Conservation (phyloP, 2,329 filamentous ascomycete genomes). For the Trichophyton verrucosum region DNA sequence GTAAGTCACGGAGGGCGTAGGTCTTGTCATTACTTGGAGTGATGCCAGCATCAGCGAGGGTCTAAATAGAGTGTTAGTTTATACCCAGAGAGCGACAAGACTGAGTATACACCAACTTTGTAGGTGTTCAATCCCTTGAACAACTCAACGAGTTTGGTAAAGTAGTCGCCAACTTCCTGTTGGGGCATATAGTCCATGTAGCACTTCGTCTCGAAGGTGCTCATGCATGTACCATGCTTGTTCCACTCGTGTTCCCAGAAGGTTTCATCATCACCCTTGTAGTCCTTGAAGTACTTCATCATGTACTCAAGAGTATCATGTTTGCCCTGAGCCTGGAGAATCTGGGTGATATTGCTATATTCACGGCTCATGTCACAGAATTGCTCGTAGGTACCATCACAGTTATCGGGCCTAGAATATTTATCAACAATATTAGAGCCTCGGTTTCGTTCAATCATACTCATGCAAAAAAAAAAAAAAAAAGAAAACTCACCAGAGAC, state of each 20-base stretch:
- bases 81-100: neutral
- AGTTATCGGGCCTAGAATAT: slow-evolving; percentile 36
- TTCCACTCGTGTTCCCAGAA: slow-evolving; percentile 62
- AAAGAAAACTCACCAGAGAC: slow-evolving; percentile 35
- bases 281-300: slow-evolving; percentile 49
- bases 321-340: slow-evolving; percentile 40
- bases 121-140: slow-evolving; percentile 47
- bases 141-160: slow-evolving; percentile 42
- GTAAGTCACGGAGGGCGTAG: slow-evolving; percentile 41
- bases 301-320: slow-evolving; percentile 44
- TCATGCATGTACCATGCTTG: slow-evolving; percentile 62
- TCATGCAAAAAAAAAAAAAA: slow-evolving; percentile 4
- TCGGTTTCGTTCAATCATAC: neutral
- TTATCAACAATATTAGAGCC: neutral
- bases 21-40: slow-evolving; percentile 38
- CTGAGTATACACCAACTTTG: slow-evolving; percentile 22
- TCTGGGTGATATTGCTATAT: slow-evolving; percentile 46
- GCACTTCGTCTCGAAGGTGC: slow-evolving; percentile 53
- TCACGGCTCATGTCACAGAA: slow-evolving; percentile 44
- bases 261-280: slow-evolving; percentile 41
- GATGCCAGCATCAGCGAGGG: slow-evolving; percentile 43
- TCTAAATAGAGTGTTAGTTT: slow-evolving; percentile 1
- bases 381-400: slow-evolving; percentile 46
- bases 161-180: slow-evolving; percentile 48
- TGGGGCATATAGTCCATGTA: slow-evolving; percentile 45